Base-by-base conservation (phyloP, 140 eudicot species). In the Ambrosia hybrid region DNA sequence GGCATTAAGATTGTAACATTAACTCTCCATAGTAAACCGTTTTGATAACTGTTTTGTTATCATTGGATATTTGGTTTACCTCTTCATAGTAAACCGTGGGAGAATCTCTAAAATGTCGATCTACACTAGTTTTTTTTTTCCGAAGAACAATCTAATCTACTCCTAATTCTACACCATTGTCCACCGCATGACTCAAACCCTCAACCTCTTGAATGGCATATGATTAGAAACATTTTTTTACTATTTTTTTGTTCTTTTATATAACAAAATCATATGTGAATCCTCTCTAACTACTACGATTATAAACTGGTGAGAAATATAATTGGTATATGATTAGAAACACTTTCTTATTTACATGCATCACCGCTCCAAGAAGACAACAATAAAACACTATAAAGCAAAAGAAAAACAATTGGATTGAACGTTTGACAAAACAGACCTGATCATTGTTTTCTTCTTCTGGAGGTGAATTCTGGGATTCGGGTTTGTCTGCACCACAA, bases 401-500 rank as follows among this genome's bases (percentile, higher is more conserved):
- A 68, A 53, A 30, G 36, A 57, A 45, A 14, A 46, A 71, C 73
- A 59, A 33, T 51, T 7, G 72, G 67, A 41, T 66, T 74, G 57
- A 58, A 73, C 49, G 69, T 55, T 30, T 63, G 72, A 70, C 49
- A 64, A 68, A 74, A 85, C 97, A 81, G 82, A 91, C 97, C 97
- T 89, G 95, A 69, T 84, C 92, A 64, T 76, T 85, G 53, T 78
- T 87, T 72, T 86, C 91, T 61, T 80, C 86, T 66, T 85, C 85
- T 41, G 83, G 34, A 4, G 88, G 81, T n/a, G 96, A 66, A 6
- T 77, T 77, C 33, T 80, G 76, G 67, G 80, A 33, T 64, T 91
- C 97, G 7, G 97, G 97, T 74, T 89, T 91, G 5, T 91, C 97
- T 51, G 97, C 97, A 68, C 96, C 97, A 51, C 97, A 91, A 21